Conservation (phyloP, 2,329 filamentous ascomycete species). For the Colletotrichum tabaci region DNA sequence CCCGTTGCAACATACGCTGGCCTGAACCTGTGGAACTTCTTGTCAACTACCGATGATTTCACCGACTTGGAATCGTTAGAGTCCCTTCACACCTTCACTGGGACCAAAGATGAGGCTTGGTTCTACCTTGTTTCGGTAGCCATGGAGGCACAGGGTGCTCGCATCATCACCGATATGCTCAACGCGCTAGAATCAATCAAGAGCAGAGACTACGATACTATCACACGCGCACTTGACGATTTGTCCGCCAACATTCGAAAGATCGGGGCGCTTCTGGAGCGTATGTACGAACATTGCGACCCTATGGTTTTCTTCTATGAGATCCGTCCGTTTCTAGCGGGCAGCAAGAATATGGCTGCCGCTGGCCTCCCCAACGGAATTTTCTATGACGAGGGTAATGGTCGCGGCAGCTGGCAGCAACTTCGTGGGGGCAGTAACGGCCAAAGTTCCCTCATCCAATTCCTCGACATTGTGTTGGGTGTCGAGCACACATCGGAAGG, state of each 20-base stretch:
- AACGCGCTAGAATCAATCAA: conserved; percentile 80
- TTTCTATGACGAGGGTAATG: conserved; percentile 83
- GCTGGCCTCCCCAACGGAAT: conserved; percentile 88
- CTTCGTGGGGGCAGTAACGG: conserved; percentile 94
- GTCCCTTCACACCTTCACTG: conserved; percentile 87
- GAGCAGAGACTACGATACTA: conserved; percentile 69
- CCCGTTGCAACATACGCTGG: conserved; percentile 93
- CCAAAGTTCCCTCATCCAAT: conserved; percentile 92
- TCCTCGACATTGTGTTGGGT: conserved; percentile 89
- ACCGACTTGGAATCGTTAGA: conserved; percentile 78
- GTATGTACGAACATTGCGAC: conserved; percentile 93
- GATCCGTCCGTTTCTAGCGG: conserved; percentile 90
- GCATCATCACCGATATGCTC: conserved; percentile 83
- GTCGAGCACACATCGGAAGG: conserved; percentile 77
- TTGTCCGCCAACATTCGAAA: conserved; percentile 79
- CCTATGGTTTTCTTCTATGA: conserved; percentile 90
- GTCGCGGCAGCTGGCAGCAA: conserved; percentile 78
- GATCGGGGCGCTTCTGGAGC: conserved; percentile 76
- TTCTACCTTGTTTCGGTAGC: conserved; percentile 93
- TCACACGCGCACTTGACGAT: conserved; percentile 74
- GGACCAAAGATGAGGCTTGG: conserved; percentile 92
- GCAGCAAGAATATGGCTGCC: conserved; percentile 91
- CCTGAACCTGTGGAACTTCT: conserved; percentile 92
- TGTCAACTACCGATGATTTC: conserved; percentile 67
- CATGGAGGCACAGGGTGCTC: conserved; percentile 86